Base-by-base conservation (phyloP, 1,139 yeast genomes). In the Lodderomyces parapsilosis region DNA sequence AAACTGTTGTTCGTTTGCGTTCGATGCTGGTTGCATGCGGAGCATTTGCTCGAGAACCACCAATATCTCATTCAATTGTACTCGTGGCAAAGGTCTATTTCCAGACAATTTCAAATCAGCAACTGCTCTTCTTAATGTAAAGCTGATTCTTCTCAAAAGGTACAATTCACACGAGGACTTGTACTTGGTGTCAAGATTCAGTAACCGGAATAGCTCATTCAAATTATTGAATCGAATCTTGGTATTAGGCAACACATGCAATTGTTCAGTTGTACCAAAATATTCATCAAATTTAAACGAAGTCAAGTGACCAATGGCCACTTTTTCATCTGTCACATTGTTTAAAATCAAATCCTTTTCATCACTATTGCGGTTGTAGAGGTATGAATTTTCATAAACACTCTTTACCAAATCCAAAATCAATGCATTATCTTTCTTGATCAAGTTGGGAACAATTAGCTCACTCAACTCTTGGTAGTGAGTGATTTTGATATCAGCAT, bases 401-500 rank as follows among this genome's bases (percentile, higher is more conserved):
- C 53, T 51, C n/a, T 68, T 57, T 3, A 83, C 59, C 38, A 81
- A 72, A 10, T 64, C 65, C 17, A 68, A 65, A 23, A 82, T 51
- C 39, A 71, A 59, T 2, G 53, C 52, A 5, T 54, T 51, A 14
- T 61, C 57, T 0, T 39, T 25, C 10, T 43, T 19, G 25, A 62
- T 50, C 39, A 72, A 54, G 19, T 51, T 55, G 0, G 78, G 74
- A 3, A 82, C 50, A 1, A 86, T 58, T 1, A 74, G 50, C 0
- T 53, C 50, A 34, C 76, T 72, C 46, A 82, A 64, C 4, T 56
- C 56, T 2, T 58, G 47, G 55, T 80, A 86, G 38, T 75, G 78
- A 8, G 55, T 50, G 6, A 76, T 62, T 51, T 81, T 85, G 49
- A 74, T 67, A 0, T 50, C 52, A 52, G 83, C 89, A 45, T 74